phyloP scores from a whole-genome alignment of 805 yeast genomes.

The Barnettozyma californica region DNA sequence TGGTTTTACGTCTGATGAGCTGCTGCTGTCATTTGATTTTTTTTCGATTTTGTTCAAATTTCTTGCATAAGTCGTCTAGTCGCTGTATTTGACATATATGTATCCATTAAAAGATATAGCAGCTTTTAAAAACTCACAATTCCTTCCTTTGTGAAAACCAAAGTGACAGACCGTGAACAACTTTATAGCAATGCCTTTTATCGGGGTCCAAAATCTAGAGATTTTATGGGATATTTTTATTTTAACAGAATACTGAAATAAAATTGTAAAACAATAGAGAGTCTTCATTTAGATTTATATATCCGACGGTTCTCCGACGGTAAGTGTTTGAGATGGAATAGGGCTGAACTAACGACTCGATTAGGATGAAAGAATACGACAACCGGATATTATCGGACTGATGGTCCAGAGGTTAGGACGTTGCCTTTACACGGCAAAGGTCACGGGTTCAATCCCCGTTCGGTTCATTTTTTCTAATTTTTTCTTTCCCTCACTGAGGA shows the following conservation, averaged over 20 bases:
- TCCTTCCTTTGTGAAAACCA: too few species aligned
- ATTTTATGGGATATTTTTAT: too few species aligned
- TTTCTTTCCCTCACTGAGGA: neutral
- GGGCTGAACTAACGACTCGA: neutral
- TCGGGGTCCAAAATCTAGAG: too few species aligned
- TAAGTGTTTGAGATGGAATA: neutral
- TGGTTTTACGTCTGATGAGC: neutral
- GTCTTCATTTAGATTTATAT: too few species aligned
- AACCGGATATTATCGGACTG: slow-evolving; percentile 14
- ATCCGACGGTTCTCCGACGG: neutral
- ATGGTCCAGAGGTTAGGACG: slow-evolving; percentile 25
- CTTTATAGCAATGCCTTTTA: too few species aligned
- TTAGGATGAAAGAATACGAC: too few species aligned
- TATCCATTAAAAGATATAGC: too few species aligned
- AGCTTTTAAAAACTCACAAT: too few species aligned
- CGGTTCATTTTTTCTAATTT: slow-evolving; percentile 13
- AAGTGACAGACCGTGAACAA: too few species aligned
- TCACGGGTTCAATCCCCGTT: slow-evolving; percentile 25
- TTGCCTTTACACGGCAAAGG: slow-evolving; percentile 25
- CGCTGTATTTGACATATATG: neutral
- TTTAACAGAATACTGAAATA: too few species aligned
- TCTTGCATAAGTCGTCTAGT: neutral
- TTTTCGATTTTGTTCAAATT: neutral
- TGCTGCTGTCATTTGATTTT: neutral
- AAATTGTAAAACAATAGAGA: too few species aligned